Base-by-base conservation (phyloP, 305 asterid genomes). In the Rubia peregrina region DNA sequence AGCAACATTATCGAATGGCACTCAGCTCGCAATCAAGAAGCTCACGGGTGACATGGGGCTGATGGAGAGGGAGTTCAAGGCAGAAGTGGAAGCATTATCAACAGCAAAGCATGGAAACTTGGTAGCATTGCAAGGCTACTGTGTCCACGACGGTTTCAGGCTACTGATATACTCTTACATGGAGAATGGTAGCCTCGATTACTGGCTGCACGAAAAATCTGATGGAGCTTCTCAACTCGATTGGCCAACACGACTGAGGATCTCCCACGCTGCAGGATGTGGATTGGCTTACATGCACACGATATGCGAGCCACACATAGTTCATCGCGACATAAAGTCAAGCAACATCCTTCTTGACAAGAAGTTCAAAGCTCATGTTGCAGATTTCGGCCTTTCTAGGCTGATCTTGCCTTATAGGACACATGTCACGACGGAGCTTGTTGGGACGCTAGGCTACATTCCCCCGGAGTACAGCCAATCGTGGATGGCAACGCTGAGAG, bases 381-480 rank as follows among this genome's bases (percentile, higher is more conserved):
- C 99, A 5, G 99, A 94, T 81, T 94, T 94, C 51, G 98, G 99
- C 69, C 73, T 94, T 65, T 89, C 99, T 7, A 85, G 99, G 74
- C 63, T 89, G 83, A 94, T 94, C 70, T 94, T 84, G 80, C 99
- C 99, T 9, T 88, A 89, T 70, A 80, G 88, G 16, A 91, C 97
- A 48, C 99, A 94, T 61, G 99, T 94, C 75, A 91, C 95, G 67
- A 94, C 99, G 3, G 99, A 94, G 77, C 81, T 90, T 84, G 99
- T 94, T 3, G 99, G 99, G 53, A 94, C 99, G 61, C 84, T 91
- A 8, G 99, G 99, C 36, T 94, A 94, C 82, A 94, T 94, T 38
- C 99, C 99, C 41, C 99, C 99, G 0, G 99, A 94, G 75, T 94
- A 94, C 80, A 92, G 96, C 76, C 99, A 94, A 72, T 83, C 99